Evolutionary conservation across 139 green algal species (phyloP), one percentile per base, ranked within the genome.

Genomic region (Mesotaenium endlicherianum): DNA sequence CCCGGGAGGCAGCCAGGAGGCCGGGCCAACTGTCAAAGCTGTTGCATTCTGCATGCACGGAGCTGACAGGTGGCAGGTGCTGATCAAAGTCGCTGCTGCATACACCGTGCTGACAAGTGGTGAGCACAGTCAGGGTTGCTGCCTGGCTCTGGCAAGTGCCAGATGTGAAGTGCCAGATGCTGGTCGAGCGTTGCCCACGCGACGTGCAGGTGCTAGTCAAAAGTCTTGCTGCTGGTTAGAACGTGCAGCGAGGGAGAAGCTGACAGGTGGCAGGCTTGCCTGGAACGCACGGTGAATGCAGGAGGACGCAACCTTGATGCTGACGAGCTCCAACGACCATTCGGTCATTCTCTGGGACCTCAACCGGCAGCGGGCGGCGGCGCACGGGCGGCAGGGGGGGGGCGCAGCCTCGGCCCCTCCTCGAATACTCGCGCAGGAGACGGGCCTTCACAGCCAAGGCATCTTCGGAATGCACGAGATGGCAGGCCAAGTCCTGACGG

Each of bases 381-480:
- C n/a, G n/a, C n/a, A n/a, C n/a, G n/a, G n/a, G n/a, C 59, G 42
- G 31, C 69, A 77, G 11, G 11, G 8, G 11, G 8, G 60, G 11
- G 4, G 34, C 5, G n/a, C 57, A 16, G 31, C 39, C 39, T 72
- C 39, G 26, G 30, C 40, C 75, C 38, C 40, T 69, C 71, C 39
- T 17, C 30, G 47, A 20, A 36, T 39, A 47, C 34, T 47, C 40
- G 20, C 50, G 26, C 75, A 75, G 75, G 42, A 41, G 38, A 34
- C 64, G 31, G 31, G 42, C 55, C n/a, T 86, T n/a, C 80, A 86
- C 59, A 49, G 40, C 43, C 41, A 86, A 8, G 81, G 81, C 72
- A 86, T 87, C 26, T 87, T 87, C 20, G 81, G 60, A 1, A 88
- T 88, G 82, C 75, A 88, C 30, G 82, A 85, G 47, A 50, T 44